Evolutionary conservation across 257 asterid genomes (phyloP).

Genomic region (Leonotis leonurus): DNA sequence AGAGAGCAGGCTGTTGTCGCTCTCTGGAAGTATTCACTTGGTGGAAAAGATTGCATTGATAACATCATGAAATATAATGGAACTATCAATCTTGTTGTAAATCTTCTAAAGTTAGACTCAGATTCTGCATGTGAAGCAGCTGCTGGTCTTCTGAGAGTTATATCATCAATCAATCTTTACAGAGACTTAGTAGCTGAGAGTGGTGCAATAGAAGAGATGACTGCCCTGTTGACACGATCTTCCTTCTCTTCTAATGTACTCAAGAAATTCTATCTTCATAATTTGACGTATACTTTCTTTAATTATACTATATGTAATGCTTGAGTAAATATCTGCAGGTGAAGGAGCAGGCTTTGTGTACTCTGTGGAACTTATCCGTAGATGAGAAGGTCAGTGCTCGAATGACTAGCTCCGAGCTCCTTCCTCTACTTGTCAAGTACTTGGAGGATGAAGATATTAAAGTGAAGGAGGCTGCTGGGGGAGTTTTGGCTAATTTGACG

Average conservation of each 20-base stretch:
- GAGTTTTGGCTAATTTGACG: conserved; percentile 68
- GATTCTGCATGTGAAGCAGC: conserved; percentile 84
- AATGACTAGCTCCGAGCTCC: conserved; percentile 50
- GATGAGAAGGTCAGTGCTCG: conserved; percentile 61
- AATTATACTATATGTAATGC: conserved; percentile 17
- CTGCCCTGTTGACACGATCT: conserved; percentile 48
- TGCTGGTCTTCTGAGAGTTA: conserved; percentile 60
- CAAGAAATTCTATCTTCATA: not conserved
- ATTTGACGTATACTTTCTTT: conserved; percentile 1
- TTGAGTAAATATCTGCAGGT: conserved; percentile 48
- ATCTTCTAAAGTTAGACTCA: conserved; percentile 62
- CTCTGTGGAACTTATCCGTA: conserved; percentile 71
- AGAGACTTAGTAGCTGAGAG: conserved; percentile 64
- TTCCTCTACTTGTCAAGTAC: conserved; percentile 49
- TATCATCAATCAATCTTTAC: conserved; percentile 54
- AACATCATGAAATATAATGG: conserved; percentile 61
- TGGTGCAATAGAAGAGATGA: conserved; percentile 80
- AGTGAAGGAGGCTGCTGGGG: conserved; percentile 68
- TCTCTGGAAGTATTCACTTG: conserved; percentile 78
- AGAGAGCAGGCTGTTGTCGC: conserved; percentile 73
- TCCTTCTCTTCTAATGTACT: conserved; percentile 53
- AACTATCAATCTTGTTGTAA: conserved; percentile 61
- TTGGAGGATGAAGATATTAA: conserved; percentile 65
- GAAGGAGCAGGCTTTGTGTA: conserved; percentile 67
- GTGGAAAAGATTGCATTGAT: conserved; percentile 67